Evolutionary conservation across 176 grass and related monocot species (phyloP).

Genomic region (Eleusine indica): DNA sequence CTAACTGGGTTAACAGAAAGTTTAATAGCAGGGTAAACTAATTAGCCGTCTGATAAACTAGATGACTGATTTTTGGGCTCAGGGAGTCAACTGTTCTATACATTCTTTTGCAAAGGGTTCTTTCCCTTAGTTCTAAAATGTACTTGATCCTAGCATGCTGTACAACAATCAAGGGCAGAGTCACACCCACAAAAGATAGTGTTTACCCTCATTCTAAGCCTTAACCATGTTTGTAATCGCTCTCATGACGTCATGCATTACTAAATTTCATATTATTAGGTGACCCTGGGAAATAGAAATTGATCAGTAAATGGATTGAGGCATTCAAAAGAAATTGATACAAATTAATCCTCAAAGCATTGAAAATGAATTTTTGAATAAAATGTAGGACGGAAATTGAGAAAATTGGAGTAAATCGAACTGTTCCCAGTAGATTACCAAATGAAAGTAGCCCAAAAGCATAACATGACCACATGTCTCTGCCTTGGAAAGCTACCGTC

Average conservation of each 20-base stretch:
- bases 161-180: background rate
- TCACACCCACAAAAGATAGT: background rate
- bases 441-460: background rate
- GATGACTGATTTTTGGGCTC: background rate
- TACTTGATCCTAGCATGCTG: background rate
- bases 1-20: background rate
- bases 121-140: constrained; percentile 2
- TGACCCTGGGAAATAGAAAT: too few species aligned
- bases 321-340: too few species aligned
- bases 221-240: background rate
- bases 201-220: background rate
- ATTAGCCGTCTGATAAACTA: constrained; percentile 1
- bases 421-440: constrained; percentile 2
- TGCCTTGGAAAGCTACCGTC: background rate
- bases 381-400: too few species aligned
- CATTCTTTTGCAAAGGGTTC: background rate
- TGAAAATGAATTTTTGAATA: too few species aligned
- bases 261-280: background rate
- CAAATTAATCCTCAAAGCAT: too few species aligned
- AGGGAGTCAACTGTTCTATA: background rate
- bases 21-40: background rate
- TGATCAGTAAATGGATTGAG: too few species aligned
- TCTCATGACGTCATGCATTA: background rate
- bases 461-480: background rate
- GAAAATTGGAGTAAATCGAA: background rate